Conservation (phyloP, 768 basidiomycete species). For the Serpula lacrymans region DNA sequence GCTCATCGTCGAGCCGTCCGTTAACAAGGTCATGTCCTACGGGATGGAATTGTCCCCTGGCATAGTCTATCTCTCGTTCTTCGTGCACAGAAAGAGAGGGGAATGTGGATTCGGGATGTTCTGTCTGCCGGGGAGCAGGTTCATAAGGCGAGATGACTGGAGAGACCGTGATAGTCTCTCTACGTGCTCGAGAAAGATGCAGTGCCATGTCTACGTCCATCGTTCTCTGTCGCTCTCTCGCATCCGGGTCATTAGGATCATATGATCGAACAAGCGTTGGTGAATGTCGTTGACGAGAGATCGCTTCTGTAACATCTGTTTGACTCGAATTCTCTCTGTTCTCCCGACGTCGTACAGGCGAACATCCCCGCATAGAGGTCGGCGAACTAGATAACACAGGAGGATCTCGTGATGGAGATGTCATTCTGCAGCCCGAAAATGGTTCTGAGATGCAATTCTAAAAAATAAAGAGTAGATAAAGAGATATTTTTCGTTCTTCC, state of each 20-base stretch:
- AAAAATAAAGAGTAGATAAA: too few relatives aligned
- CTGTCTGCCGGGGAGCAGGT: slow-evolving; percentile 24
- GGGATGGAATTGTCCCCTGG: slow-evolving; percentile 27
- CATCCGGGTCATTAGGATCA: slow-evolving; percentile 70
- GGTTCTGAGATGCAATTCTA: neutral
- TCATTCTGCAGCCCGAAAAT: slow-evolving; percentile 24
- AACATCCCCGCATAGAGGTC: slow-evolving; percentile 35
- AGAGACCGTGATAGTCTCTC: slow-evolving; percentile 48
- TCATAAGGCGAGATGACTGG: slow-evolving; percentile 33
- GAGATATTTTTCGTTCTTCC: neutral
- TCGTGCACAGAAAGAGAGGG: slow-evolving; percentile 46
- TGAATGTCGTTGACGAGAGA: slow-evolving; percentile 48
- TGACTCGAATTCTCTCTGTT: slow-evolving; percentile 32
- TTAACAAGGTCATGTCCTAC: slow-evolving; percentile 12
- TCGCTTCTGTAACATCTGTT: slow-evolving; percentile 38
- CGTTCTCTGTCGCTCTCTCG: slow-evolving; percentile 82
- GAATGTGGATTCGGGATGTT: slow-evolving; percentile 33
- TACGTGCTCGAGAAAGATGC: slow-evolving; percentile 68
- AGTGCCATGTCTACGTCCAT: slow-evolving; percentile 95
- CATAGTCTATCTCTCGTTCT: slow-evolving; percentile 43
- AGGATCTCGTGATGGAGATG: slow-evolving; percentile 34
- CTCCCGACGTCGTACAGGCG: slow-evolving; percentile 37
- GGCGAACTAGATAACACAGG: slow-evolving; percentile 38
- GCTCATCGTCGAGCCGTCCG: slow-evolving; percentile 3
- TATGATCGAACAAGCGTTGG: slow-evolving; percentile 60